Evolutionary conservation across 768 basidiomycete species (phyloP), one percentile per base, ranked within the genome.

Genomic region (Phlegmacium glaucopus): DNA sequence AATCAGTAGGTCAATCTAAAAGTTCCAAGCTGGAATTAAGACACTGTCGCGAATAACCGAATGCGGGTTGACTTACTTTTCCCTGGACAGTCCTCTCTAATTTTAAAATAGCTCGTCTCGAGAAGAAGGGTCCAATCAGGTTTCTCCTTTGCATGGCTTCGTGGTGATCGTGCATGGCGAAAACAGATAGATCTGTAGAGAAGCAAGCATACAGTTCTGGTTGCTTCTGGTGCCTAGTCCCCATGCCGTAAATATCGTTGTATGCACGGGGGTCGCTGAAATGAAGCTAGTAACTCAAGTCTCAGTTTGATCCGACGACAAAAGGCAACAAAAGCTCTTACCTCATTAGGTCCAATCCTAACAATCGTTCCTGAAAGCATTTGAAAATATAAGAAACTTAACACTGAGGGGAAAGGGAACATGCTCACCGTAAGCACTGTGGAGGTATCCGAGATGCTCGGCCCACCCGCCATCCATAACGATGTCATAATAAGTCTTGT

Each of bases 221-320:
- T 22, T 72, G 63, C 46, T 74, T 74, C 8, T 61, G 60, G 51
- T 70, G 68, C 42, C 62, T 62, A 4, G 61, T 59, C 8, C 65
- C 65, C 55, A 65, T 65, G 15, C 67, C 65, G 53, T 75, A 73
- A 16, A 75, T 72, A 13, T 72, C 72, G 25, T 59, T 58, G 47
- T 72, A 72, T 5, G 65, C 71, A 7, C 58, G 52, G 12, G 71
- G 69, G 45, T 70, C 63, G 39, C 64, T 67, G 59, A 76, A 76
- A 44, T 73, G 72, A 42, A 76, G 65, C 74, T 74, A 36, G 13
- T 15, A n/a, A 18, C 26, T 17, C 9, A 29, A 28, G 25, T 52
- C 34, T 27, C 28, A 42, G 35, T 30, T 34, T 48, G n/a, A 22
- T 40, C 22, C 22, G 28, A 47, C n/a, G 2, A 39, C 39, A 8